phyloP scores from a whole-genome alignment of 805 yeast species.

The Wickerhamiella azyma region DNA sequence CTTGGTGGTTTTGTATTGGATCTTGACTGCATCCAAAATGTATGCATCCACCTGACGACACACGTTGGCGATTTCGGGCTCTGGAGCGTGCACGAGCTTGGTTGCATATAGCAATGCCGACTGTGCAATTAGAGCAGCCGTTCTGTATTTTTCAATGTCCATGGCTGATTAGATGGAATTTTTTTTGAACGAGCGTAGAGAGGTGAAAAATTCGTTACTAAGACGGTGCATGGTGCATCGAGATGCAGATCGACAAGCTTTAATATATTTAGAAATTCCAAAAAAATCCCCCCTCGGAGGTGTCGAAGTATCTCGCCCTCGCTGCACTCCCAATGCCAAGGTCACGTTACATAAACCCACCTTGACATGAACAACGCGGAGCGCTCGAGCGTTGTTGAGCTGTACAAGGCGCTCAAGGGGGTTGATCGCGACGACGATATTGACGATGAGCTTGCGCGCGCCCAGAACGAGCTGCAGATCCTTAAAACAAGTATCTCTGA shows the following conservation, averaged over 20 bases:
- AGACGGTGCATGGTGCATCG: not conserved
- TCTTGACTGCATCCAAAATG: constrained; percentile 43
- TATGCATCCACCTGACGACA: constrained; percentile 75
- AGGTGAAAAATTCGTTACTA: not conserved
- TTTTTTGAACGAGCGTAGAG: not conserved
- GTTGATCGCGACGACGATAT: constrained; percentile 26
- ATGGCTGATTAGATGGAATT: not conserved
- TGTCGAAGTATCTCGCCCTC: too few relatives aligned
- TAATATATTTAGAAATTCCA: too few relatives aligned
- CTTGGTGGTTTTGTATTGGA: constrained; percentile 35
- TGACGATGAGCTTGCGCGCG: constrained; percentile 25
- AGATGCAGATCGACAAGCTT: too few relatives aligned
- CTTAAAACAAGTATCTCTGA: constrained; percentile 26
- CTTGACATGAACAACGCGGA: constrained; percentile 14
- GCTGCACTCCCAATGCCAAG: too few relatives aligned
- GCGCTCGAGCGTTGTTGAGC: constrained; percentile 26
- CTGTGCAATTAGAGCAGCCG: constrained; percentile 82
- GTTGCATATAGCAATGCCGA: constrained; percentile 58
- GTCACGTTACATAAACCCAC: not conserved
- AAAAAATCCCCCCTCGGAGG: too few relatives aligned
- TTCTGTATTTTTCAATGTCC: constrained; percentile 60
- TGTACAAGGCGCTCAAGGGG: constrained; percentile 26
- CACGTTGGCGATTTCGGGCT: constrained; percentile 38
- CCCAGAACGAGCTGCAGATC: constrained; percentile 23
- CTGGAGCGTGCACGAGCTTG: constrained; percentile 59